These are phyloP conservation scores for Marchantia polymorpha DNA, from an alignment of 225 moss, liverwort and hornwort genomes.

Conservation along the genomic window DNA sequence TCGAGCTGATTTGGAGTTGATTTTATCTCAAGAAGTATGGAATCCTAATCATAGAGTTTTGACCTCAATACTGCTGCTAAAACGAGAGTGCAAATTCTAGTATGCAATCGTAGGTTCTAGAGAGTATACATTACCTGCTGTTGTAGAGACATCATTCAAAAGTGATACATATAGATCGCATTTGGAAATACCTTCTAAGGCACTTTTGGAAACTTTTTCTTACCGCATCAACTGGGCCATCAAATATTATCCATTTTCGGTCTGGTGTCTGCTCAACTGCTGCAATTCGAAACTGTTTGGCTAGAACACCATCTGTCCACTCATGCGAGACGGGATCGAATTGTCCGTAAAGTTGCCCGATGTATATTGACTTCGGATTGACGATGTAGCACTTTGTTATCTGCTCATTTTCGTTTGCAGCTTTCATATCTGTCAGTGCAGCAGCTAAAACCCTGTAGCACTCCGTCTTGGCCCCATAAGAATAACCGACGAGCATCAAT, in stretches of 20 bases:
- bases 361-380: constrained; percentile 69
- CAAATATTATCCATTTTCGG: constrained; percentile 67
- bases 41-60: too few species aligned
- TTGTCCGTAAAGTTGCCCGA: constrained; percentile 70
- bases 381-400: constrained; percentile 52
- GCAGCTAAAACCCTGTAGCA: constrained; percentile 60
- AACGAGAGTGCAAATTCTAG: too few species aligned
- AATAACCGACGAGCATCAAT: constrained; percentile 68
- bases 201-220: not conserved
- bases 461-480: constrained; percentile 71
- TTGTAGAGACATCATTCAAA: too few species aligned
- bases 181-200: too few species aligned
- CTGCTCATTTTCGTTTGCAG: constrained; percentile 51
- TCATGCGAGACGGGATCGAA: constrained; percentile 69
- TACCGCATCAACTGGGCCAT: constrained; percentile 74
- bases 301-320: constrained; percentile 73
- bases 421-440: constrained; percentile 62
- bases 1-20: too few species aligned
- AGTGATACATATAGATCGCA: too few species aligned
- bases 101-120: too few species aligned
- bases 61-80: too few species aligned
- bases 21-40: too few species aligned
- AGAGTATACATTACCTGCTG: too few species aligned
- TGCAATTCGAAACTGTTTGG: constrained; percentile 60
- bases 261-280: constrained; percentile 61